Evolutionary conservation across 164 flowering plant genomes (phyloP), one percentile per base, ranked within the genome.

Genomic region (Vitis rupestris): DNA sequence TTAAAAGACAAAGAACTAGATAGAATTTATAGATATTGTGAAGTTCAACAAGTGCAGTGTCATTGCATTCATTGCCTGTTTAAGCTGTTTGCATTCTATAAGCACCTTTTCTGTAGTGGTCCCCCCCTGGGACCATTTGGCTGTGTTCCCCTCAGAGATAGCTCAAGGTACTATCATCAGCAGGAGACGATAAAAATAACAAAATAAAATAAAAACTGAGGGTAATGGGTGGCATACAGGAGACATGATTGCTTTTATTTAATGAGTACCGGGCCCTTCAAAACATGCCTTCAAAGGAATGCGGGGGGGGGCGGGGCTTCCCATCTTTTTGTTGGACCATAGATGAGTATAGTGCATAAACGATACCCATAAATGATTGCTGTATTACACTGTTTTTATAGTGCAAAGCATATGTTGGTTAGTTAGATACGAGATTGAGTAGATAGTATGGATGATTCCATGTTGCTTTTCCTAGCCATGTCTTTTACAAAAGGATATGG

Each of bases 61-160:
- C n/a, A 49, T 15, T 64, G 64, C 58, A 48, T 50, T 30, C 31
- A 37, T 64, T 68, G 65, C 72, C 47, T 17, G 16, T 59, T 19
- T 17, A 8, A 51, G 10, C 64, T 48, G 30, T 17, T 71, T 51
- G 0, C n/a, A 29, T 71, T 48, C 37, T 10, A 48, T 6, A 30
- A 7, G 31, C 23, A 49, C 15, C 27, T n/a, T 19, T 50, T n/a
- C 44, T 62, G 13, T 50, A 17, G 47, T 51, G 69, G 61, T 64
- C 73, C 70, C 73, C 73, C 69, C 8, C 11, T 49, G 68, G 76
- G 76, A 74, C 72, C 76, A 70, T 63, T 61, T 31, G 59, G 55
- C 65, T 68, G 67, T 72, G 62, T 75, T 70, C 19, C 12, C 29
- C 67, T 47, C 31, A 10, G 60, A 68, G 56, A 60, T 56, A 69